These are phyloP conservation scores for Alternaria sp. DNA, from an alignment of 2,329 filamentous ascomycete species.

Conservation along the genomic window DNA sequence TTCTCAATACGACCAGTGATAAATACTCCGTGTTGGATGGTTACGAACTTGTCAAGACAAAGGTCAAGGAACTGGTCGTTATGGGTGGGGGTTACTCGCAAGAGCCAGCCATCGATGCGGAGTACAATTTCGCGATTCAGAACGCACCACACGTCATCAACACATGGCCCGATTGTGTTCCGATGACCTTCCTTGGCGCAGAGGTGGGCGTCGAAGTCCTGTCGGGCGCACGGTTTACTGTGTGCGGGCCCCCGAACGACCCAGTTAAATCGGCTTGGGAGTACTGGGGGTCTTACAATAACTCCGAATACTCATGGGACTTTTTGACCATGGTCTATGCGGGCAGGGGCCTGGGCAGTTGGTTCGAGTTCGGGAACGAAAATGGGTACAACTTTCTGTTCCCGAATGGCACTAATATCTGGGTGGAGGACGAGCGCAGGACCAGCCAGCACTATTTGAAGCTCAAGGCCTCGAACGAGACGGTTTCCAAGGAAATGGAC, in stretches of 20 bases:
- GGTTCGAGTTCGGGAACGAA: conserved; percentile 47
- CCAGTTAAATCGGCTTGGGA: conserved; percentile 26
- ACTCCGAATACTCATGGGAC: conserved; percentile 29
- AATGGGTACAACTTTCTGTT: conserved; percentile 52
- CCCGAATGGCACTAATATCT: conserved; percentile 52
- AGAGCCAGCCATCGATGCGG: conserved; percentile 39
- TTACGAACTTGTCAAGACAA: conserved; percentile 50
- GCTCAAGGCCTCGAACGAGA: not conserved
- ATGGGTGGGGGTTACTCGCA: conserved; percentile 61
- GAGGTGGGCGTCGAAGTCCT: conserved; percentile 54
- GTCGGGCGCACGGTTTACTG: conserved; percentile 49
- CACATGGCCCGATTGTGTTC: conserved; percentile 49
- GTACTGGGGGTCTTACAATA: conserved; percentile 34
- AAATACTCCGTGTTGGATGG: conserved; percentile 49
- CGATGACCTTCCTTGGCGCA: conserved; percentile 51
- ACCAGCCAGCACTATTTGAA: conserved; percentile 49
- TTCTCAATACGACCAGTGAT: conserved; percentile 56
- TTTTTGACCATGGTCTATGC: conserved; percentile 33
- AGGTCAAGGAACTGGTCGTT: conserved; percentile 58
- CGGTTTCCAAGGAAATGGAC: conserved; percentile 3
- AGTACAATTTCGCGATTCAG: conserved; percentile 58
- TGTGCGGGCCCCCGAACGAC: conserved; percentile 18
- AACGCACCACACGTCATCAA: conserved; percentile 55
- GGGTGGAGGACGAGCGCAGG: conserved; percentile 48
- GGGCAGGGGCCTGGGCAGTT: conserved; percentile 27